Conservation (phyloP, 352 stramenopile species). For the Peronosclerospora sorghi region DNA sequence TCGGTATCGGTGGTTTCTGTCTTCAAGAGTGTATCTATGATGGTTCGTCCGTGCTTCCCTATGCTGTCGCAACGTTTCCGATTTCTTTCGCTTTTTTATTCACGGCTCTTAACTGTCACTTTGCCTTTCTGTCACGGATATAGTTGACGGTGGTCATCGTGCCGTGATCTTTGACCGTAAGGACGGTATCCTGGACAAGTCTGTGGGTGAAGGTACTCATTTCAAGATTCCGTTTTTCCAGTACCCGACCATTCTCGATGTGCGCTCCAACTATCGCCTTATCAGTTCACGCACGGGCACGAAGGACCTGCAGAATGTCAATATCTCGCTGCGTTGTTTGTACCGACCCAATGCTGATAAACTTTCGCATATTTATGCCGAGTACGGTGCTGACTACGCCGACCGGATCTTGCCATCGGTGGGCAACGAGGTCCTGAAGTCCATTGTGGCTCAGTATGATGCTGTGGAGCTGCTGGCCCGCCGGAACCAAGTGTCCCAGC, state of each 20-base stretch:
- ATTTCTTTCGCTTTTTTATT: not conserved
- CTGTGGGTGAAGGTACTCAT: conserved; percentile 95
- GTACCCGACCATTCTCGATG: conserved; percentile 97
- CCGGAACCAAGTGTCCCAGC: conserved; percentile 94
- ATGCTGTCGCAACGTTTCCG: not conserved
- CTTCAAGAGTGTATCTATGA: conserved; percentile 80
- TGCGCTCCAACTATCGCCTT: conserved; percentile 94
- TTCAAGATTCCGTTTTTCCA: conserved; percentile 98
- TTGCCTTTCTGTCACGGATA: conserved; percentile 1
- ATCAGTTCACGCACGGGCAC: conserved; percentile 96
- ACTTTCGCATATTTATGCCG: conserved; percentile 93
- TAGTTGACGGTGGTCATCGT: conserved; percentile 96
- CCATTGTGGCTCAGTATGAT: conserved; percentile 96
- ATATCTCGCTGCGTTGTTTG: conserved; percentile 97
- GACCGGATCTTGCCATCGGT: conserved; percentile 99
- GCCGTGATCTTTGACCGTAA: conserved; percentile 99
- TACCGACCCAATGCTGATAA: conserved; percentile 90
- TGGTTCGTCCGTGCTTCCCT: conserved; percentile 32
- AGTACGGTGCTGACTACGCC: conserved; percentile 96
- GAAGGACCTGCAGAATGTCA: conserved; percentile 99
- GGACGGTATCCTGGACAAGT: conserved; percentile 92
- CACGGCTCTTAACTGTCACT: conserved; percentile 1
- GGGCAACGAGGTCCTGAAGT: conserved; percentile 93
- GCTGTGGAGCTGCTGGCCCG: conserved; percentile 98
- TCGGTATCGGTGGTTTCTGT: conserved; percentile 56